Evolutionary conservation across 169 alveolate species (phyloP).

Genomic region (Perkinsus marinus): DNA sequence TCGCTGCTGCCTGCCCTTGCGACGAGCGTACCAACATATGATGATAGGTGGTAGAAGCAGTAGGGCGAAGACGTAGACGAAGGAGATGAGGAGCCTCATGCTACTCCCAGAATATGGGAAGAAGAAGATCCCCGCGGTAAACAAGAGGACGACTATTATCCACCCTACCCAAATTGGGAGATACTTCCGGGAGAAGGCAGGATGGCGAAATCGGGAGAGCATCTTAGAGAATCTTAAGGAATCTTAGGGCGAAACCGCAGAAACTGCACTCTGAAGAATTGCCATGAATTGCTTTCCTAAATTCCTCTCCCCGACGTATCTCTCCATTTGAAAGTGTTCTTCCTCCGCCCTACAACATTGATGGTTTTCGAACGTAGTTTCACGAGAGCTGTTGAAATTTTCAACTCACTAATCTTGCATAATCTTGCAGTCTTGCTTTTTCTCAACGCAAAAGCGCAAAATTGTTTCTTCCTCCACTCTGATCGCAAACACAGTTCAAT

Average conservation of each 20-base stretch:
- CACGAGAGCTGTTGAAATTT: too few species aligned
- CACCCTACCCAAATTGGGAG: neutral
- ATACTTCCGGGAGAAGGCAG: neutral
- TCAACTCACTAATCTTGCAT: neutral
- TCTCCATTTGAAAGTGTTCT: too few species aligned
- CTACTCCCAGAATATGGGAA: neutral
- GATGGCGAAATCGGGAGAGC: neutral
- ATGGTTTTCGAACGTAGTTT: too few species aligned
- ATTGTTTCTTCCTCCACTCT: neutral
- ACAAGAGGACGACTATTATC: neutral
- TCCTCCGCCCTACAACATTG: too few species aligned
- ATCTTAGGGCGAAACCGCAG: neutral
- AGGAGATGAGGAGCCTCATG: neutral
- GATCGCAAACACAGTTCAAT: neutral
- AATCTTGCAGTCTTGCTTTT: neutral
- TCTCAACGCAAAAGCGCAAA: too few species aligned
- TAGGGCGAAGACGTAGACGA: neutral
- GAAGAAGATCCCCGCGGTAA: neutral
- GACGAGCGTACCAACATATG: neutral
- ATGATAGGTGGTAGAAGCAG: neutral
- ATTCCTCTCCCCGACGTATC: too few species aligned
- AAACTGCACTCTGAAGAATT: neutral
- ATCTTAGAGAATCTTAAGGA: too few species aligned
- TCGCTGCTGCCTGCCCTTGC: neutral
- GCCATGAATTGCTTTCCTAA: too few species aligned